phyloP scores from a whole-genome alignment of 768 basidiomycete genomes.

The Trametes sanguinea region DNA sequence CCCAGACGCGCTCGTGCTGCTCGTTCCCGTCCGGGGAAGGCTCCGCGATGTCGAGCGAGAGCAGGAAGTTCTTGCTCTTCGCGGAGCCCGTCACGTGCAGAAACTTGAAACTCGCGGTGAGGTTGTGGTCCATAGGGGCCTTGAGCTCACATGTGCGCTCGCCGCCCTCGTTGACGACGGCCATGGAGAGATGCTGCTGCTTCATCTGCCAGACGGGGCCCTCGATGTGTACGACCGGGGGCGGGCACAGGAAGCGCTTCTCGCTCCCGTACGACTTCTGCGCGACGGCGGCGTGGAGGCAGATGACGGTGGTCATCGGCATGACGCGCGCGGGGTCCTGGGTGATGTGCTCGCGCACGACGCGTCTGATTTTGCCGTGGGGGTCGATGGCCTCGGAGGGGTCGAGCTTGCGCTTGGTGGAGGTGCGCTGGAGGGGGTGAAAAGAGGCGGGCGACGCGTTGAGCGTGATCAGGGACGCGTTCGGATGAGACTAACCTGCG shows the following conservation, averaged over 20 bases:
- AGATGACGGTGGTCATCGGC: slow-evolving; percentile 90
- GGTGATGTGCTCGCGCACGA: slow-evolving; percentile 79
- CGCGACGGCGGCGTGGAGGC: slow-evolving; percentile 88
- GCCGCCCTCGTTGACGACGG: slow-evolving; percentile 80
- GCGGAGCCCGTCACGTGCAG: slow-evolving; percentile 86
- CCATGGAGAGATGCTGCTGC: slow-evolving; percentile 79
- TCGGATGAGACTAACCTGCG: slow-evolving; percentile 12
- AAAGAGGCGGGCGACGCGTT: slow-evolving; percentile 31
- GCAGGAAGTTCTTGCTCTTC: slow-evolving; percentile 87
- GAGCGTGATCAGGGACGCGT: slow-evolving; percentile 10
- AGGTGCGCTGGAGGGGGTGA: slow-evolving; percentile 40
- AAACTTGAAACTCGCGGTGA: slow-evolving; percentile 90
- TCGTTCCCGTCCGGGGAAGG: slow-evolving; percentile 51
- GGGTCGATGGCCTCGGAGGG: slow-evolving; percentile 58
- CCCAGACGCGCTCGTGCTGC: slow-evolving; percentile 73
- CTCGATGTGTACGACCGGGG: slow-evolving; percentile 90
- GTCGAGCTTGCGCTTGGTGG: slow-evolving; percentile 77
- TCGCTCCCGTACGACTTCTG: slow-evolving; percentile 97
- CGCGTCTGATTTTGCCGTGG: slow-evolving; percentile 80
- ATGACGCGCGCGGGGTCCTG: slow-evolving; percentile 74
- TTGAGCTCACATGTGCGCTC: slow-evolving; percentile 86
- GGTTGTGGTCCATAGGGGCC: slow-evolving; percentile 77
- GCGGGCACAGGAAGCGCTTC: slow-evolving; percentile 92
- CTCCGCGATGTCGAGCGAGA: slow-evolving; percentile 83
- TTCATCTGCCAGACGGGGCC: slow-evolving; percentile 86